A percentile compares a stretch with the other conserved stretches of the same genome.
Conservation (phyloP, 306 rosid genomes). For the Acacia crassicarpa region DNA sequence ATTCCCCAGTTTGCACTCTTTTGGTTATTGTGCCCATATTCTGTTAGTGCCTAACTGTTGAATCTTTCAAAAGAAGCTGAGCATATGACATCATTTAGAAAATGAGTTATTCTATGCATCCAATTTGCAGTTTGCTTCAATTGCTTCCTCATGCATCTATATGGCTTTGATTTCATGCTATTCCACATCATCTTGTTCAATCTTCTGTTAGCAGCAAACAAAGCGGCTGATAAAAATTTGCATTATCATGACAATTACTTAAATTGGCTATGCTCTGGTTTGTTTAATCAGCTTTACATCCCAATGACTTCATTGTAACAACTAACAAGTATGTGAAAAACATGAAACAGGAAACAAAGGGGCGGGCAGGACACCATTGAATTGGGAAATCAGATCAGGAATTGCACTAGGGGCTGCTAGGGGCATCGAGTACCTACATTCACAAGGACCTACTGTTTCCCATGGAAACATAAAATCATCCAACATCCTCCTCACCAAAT, state of each 20-base stretch:
- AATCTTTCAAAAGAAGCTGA: slow-evolving; percentile 16
- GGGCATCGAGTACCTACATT: slow-evolving; percentile 61
- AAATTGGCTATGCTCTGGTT: not conserved
- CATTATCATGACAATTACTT: not conserved
- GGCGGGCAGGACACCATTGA: slow-evolving; percentile 62
- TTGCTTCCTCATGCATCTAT: slow-evolving; percentile 17
- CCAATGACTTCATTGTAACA: not conserved
- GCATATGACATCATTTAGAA: slow-evolving; percentile 12
- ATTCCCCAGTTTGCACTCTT: slow-evolving; percentile 9
- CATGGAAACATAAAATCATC: slow-evolving; percentile 77
- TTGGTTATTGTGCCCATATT: not conserved
- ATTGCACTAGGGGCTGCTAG: slow-evolving; percentile 68
- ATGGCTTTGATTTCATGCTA: not conserved
- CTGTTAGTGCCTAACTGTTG: slow-evolving; percentile 1
- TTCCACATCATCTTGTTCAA: slow-evolving; percentile 3
- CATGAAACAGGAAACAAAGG: slow-evolving; percentile 59
- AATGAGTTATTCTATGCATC: not conserved
- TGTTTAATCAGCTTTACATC: not conserved
- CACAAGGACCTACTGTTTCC: slow-evolving; percentile 54
- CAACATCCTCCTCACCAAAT: slow-evolving; percentile 58
- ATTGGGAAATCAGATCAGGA: slow-evolving; percentile 60
- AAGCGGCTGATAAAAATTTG: not conserved
- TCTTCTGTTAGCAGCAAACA: slow-evolving; percentile 6
- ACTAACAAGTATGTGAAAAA: not conserved
- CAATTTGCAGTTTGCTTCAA: not conserved